These are phyloP conservation scores for Aotearoamyces nothofagi DNA, from an alignment of 2,329 filamentous ascomycete species.

Conservation along the genomic window DNA sequence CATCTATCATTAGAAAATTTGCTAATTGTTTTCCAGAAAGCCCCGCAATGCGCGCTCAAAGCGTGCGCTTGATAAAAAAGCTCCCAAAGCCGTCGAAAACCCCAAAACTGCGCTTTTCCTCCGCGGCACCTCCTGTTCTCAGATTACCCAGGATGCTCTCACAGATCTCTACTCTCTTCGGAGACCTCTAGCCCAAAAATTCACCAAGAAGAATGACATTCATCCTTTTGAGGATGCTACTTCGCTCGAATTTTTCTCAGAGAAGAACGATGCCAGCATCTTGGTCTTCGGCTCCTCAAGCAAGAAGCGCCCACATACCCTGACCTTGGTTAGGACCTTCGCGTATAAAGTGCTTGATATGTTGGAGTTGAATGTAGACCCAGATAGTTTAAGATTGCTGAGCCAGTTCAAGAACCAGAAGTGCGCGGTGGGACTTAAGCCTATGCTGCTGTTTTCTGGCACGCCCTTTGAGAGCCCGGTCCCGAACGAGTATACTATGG, in stretches of 20 bases:
- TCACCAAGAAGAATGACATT: slow-evolving; percentile 93
- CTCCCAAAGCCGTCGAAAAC: slow-evolving; percentile 79
- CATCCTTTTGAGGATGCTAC: slow-evolving; percentile 86
- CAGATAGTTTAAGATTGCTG: slow-evolving; percentile 53
- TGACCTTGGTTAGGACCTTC: slow-evolving; percentile 75
- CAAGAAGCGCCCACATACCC: slow-evolving; percentile 89
- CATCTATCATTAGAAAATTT: not conserved
- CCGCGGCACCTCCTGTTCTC: slow-evolving; percentile 71
- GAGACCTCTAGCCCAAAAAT: slow-evolving; percentile 72
- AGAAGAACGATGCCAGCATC: slow-evolving; percentile 87
- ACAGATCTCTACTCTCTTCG: slow-evolving; percentile 76
- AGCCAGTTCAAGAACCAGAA: slow-evolving; percentile 64
- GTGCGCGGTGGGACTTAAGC: slow-evolving; percentile 69
- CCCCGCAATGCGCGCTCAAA: slow-evolving; percentile 80
- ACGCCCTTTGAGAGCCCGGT: slow-evolving; percentile 75
- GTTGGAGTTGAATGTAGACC: slow-evolving; percentile 76
- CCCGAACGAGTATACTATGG: slow-evolving; percentile 63
- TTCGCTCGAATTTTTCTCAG: slow-evolving; percentile 85
- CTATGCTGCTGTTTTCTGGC: slow-evolving; percentile 82
- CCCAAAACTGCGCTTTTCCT: slow-evolving; percentile 83
- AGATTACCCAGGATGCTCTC: slow-evolving; percentile 68
- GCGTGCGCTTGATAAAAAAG: slow-evolving; percentile 84
- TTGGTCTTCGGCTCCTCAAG: slow-evolving; percentile 72
- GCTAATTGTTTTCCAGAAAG: slow-evolving; percentile 29
- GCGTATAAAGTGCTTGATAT: slow-evolving; percentile 84